These are phyloP conservation scores for Grigorovia humatica DNA, from an alignment of 805 yeast species.

Conservation along the genomic window DNA sequence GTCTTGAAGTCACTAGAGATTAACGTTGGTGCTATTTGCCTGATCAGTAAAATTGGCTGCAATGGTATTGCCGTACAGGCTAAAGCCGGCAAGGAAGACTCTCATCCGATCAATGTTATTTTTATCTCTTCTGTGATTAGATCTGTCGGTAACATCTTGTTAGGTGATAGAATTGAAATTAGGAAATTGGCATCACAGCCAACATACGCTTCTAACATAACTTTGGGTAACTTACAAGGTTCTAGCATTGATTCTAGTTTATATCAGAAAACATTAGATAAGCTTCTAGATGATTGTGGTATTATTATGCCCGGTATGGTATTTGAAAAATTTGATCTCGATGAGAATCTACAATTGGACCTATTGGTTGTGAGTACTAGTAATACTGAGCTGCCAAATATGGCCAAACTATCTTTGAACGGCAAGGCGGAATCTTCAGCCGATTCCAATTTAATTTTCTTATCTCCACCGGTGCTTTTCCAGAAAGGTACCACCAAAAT, in stretches of 20 bases:
- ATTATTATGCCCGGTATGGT: conserved; percentile 48
- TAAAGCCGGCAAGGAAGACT: conserved; percentile 28
- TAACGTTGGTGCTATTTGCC: conserved; percentile 36
- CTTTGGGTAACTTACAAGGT: conserved; percentile 25
- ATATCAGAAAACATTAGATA: conserved; percentile 29
- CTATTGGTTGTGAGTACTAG: conserved; percentile 18
- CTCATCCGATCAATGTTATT: conserved; percentile 31
- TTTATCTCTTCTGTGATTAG: conserved; percentile 40
- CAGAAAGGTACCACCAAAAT: conserved; percentile 28
- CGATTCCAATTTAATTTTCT: conserved; percentile 15
- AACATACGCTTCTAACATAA: conserved; percentile 30
- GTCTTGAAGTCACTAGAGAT: conserved; percentile 40
- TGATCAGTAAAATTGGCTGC: conserved; percentile 36
- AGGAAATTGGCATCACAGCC: conserved; percentile 42
- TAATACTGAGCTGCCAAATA: conserved; percentile 31
- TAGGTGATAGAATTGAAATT: conserved; percentile 45
- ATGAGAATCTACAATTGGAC: conserved; percentile 10
- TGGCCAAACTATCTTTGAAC: conserved; percentile 26
- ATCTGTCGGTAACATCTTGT: conserved; percentile 32
- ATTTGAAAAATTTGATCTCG: conserved; percentile 19
- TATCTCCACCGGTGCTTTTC: conserved; percentile 41
- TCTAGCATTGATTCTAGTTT: conserved; percentile 12
- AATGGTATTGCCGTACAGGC: conserved; percentile 39
- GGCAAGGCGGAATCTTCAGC: conserved; percentile 5
- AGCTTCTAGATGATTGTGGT: conserved; percentile 44